Conservation (phyloP, 2,329 filamentous ascomycete genomes). For the Aspergillus brunneoviolaceus region DNA sequence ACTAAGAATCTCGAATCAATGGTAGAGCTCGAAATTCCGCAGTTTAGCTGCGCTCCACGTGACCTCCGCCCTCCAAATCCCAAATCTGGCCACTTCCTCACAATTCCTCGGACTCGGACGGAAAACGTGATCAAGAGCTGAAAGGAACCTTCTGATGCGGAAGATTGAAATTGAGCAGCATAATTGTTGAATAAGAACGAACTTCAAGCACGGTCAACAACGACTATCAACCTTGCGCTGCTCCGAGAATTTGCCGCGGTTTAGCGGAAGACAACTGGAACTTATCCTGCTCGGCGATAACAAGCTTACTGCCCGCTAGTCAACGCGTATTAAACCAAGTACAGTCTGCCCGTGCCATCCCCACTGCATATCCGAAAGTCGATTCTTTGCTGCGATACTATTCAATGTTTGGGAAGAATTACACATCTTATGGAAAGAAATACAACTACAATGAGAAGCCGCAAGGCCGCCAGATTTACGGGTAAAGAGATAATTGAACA, state of each 20-base stretch:
- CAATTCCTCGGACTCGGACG: not conserved
- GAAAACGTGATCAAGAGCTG: not conserved
- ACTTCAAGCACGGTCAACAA: not conserved
- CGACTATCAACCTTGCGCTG: not conserved
- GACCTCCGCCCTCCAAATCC: conserved; percentile 13
- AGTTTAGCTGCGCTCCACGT: conserved; percentile 24
- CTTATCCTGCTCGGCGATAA: not conserved
- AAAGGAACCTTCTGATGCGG: not conserved
- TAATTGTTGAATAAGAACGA: not conserved
- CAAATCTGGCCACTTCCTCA: not conserved
- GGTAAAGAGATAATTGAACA: not conserved
- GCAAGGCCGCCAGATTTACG: not conserved
- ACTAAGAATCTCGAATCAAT: conserved; percentile 21
- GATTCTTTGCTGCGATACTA: no score
- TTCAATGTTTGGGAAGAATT: not conserved
- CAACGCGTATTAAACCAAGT: no score
- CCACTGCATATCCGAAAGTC: not conserved
- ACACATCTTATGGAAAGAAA: no score
- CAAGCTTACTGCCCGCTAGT: not conserved
- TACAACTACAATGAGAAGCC: not conserved
- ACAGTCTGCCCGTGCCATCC: not conserved
- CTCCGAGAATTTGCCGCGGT: conserved; percentile 5
- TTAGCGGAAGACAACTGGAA: not conserved
- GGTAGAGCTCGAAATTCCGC: conserved; percentile 21
- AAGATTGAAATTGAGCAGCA: not conserved